Percentiles rank a stretch among this genome's conserved stretches.
phyloP scores from a whole-genome alignment of 2,329 filamentous ascomycete genomes.

The Trichoderma asperellum region DNA sequence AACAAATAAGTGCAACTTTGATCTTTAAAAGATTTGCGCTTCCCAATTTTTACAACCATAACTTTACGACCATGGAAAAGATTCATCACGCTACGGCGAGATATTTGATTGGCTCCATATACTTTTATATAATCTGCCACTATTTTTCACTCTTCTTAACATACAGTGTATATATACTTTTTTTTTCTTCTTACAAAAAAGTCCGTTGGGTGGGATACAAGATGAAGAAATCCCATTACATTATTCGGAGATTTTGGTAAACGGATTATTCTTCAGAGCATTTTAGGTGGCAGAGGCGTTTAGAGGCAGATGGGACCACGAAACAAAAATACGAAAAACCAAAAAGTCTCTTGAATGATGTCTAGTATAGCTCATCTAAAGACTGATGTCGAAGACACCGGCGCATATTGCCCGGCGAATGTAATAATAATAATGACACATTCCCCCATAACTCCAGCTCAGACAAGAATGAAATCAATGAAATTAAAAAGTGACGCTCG shows the following conservation, averaged over 20 bases:
- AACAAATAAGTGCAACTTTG: conserved; percentile 33
- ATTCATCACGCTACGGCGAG: neutral
- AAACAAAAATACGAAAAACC: conserved; percentile 3
- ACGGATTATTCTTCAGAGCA: neutral
- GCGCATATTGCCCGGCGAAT: conserved; percentile 6
- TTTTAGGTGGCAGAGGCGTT: conserved; percentile 17
- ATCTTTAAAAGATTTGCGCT: conserved; percentile 27
- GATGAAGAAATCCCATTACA: neutral
- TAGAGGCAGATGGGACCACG: conserved; percentile 10
- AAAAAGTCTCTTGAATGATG: conserved; percentile 14
- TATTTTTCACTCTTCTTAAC: neutral
- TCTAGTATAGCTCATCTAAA: conserved; percentile 26
- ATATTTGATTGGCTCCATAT: neutral
- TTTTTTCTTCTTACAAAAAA: neutral
- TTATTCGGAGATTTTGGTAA: neutral
- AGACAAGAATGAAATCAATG: neutral
- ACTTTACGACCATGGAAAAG: conserved; percentile 17
- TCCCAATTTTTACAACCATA: neutral
- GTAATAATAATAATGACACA: conserved; percentile 28
- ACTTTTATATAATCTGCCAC: conserved; percentile 15
- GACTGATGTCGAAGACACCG: conserved; percentile 23
- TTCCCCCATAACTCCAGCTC: conserved; percentile 17
- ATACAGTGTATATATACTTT: conserved; percentile 17
- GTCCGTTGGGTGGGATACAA: neutral
- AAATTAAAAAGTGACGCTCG: conserved; percentile 7